Conservation (phyloP, 2,329 filamentous ascomycete genomes). For the Ceratocystis harringtonii region DNA sequence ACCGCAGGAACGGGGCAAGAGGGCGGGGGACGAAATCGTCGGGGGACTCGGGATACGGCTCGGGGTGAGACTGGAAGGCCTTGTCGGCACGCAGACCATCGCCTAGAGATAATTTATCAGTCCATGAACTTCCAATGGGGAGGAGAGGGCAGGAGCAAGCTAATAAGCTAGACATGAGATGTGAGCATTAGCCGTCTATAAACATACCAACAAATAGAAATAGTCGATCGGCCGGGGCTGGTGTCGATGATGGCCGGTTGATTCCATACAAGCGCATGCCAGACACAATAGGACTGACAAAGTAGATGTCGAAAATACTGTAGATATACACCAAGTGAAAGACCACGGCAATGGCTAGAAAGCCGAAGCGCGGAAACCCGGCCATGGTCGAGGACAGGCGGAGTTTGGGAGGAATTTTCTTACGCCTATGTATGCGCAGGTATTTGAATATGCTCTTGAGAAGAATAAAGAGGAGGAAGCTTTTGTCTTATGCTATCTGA, state of each 20-base stretch:
- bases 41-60: constrained; percentile 58
- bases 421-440: no score
- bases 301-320: constrained; percentile 98
- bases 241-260: constrained; percentile 40
- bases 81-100: constrained; percentile 96
- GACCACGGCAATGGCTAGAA: constrained; percentile 72
- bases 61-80: constrained; percentile 82
- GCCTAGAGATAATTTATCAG: constrained; percentile 31
- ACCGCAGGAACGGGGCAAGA: constrained; percentile 81
- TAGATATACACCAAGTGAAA: constrained; percentile 91
- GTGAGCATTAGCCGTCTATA: no score
- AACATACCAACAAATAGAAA: constrained; percentile 76
- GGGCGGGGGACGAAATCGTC: constrained; percentile 58
- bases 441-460: not conserved
- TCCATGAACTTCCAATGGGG: not conserved
- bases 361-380: constrained; percentile 49
- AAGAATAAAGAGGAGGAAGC: not conserved
- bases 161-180: not conserved
- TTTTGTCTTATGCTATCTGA: not conserved
- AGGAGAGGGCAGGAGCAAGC: not conserved
- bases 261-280: constrained; percentile 77
- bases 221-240: constrained; percentile 74
- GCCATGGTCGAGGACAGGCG: constrained; percentile 5
- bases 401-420: no score
- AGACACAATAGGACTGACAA: constrained; percentile 90